Base-by-base conservation (phyloP, 257 asterid genomes). In the Jacaranda copaia region DNA sequence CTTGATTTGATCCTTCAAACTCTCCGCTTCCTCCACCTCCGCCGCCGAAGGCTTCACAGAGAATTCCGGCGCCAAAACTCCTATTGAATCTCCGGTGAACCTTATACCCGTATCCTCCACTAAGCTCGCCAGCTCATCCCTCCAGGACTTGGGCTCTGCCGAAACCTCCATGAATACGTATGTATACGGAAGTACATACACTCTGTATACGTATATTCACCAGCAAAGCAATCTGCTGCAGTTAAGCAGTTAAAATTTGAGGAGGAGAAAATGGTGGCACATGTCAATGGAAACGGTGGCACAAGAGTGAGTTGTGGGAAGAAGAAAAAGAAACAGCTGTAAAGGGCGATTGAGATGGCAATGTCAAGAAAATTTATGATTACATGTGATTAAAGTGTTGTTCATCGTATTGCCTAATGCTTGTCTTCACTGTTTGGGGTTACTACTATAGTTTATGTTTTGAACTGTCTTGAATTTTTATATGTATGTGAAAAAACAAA, bases 71-170 rank as follows among this genome's bases (percentile, higher is more conserved):
- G 86, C 42, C 12, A 77, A 60, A 12, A 70, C 75, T 56, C 79
- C 68, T 62, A 74, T 36, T 0, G 88, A 81, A n/a, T 91, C 89
- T 20, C 80, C 87, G 53, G 75, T 20, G 80, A 83, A 89, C 68
- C 79, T 72, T 64, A 88, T 81, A 32, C 93, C 94, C 0, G 92
- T 82, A 8, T 90, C 97, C 62, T 89, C 93, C 39, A 91, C 92
- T 60, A 93, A 78, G 82, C 93, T 89, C 5, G 90, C 97, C 8
- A 94, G 81, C 79, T 94, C 96, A 49, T 90, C 98, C 45, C 87
- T 79, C 98, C 97, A 94, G 57, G 91, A 88, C 79, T 84, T 87
- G 52, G 87, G 49, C 65, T 87, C 92, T 35, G 62, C 58, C 56
- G 89, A 70, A 64, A 85, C 88, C 70, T 82, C 93, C 98, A 94